Base-by-base conservation (phyloP, 257 asterid species). In the Schizonepeta tenuifolia region DNA sequence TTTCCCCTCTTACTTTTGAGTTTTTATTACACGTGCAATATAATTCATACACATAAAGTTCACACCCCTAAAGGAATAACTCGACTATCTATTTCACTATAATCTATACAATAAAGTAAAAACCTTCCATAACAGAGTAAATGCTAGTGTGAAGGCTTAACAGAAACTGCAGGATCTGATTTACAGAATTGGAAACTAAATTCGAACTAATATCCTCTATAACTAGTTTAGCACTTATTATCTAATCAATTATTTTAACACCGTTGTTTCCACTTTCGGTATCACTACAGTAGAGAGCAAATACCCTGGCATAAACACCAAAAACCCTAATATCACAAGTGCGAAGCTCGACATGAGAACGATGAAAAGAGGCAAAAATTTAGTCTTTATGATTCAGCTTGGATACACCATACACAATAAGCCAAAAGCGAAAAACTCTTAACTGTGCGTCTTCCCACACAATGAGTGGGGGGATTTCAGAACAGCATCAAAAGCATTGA, bases 291-390 rank as follows among this genome's bases (percentile, higher is more conserved):
- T 28, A 4, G 17, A 28, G 9, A 73, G 38, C 21, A 26, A 33
- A 47, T 24, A 40, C 18, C 44, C 18, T 10, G 33, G 26, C 36
- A 70, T 33, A 41, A 26, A 46, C n/a, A 67, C 33, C 15, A 9
- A 40, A 20, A 40, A 20, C 26, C 38, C 56, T 4, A 35, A 51
- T 51, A 15, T 51, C 44, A 3, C 20, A 46, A 76, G 22, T 11
- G n/a, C 22, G 13, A 44, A 67, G 74, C 77, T 73, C 65, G 40
- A 28, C 31, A 21, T 55, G 22, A 65, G 46, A 61, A 46, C 58
- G 44, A 57, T 12, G 44, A 53, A n/a, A 31, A 22, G 10, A 15
- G 60, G 11, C 77, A 36, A 36, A 36, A 20, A 20, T 49, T 38
- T 40, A 17, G 22, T 51, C 73, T 5, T 17, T 40, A 12, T 33